Evolutionary conservation across 1,139 yeast genomes (phyloP), one percentile per base, ranked within the genome.

Genomic region (Zygosaccharomyces pseudobailii): DNA sequence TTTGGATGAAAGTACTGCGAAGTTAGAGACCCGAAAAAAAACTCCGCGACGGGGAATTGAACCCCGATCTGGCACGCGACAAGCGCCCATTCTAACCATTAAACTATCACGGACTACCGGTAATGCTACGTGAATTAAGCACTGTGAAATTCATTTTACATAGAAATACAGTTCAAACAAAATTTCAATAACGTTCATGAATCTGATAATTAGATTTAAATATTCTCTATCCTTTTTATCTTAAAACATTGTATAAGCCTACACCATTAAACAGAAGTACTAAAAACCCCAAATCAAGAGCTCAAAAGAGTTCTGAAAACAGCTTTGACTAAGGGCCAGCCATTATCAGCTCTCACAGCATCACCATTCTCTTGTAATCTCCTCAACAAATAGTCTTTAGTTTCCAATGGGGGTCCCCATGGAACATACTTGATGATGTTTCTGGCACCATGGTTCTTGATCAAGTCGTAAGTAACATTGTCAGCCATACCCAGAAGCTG

Each of bases 401-500:
- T 89, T 70, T 92, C 97, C 57, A 80, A 71, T 49, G 96, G 95
- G 33, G 97, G 97, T 6, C 97, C 97, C 97, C 97, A 92, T 17
- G 97, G 95, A 54, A 92, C 96, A 65, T 90, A 92, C 69, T 90
- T 90, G 70, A 90, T 84, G 49, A 92, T 87, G 61, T 85, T 85
- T 56, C 78, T 82, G 50, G 80, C 87, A 40, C 81, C 78, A 55
- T 79, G 74, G 45, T 80, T 74, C 44, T 73, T 70, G 52, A 87
- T 79, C 62, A 92, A 75, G 56, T 84, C 87, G 63, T 79, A 78
- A 35, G 96, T 88, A 53, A 87, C 79, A 59, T 84, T 84, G 67
- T 92, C 97, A 47, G 96, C 94, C 97, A 92, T 92, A 38, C 98
- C 98, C 63, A 90, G 73, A 56, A 92, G 78, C 71, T 90, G 97